A percentile compares a stretch with the other conserved stretches of the same genome.
These are phyloP conservation scores for Colletotrichum camelliae DNA, from an alignment of 2,329 filamentous ascomycete genomes.

Conservation along the genomic window DNA sequence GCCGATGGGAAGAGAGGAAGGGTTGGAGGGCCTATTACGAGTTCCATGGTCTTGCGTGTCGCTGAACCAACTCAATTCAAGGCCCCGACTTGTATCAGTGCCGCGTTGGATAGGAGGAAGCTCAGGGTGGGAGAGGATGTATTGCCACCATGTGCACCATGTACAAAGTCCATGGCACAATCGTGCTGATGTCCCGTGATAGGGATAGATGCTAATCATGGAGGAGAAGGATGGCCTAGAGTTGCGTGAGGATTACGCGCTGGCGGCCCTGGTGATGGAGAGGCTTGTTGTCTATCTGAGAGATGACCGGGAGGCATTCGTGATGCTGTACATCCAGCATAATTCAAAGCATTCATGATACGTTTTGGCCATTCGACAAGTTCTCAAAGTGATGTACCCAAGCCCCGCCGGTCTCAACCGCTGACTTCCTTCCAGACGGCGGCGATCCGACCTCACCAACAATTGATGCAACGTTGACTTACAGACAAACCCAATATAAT, in stretches of 20 bases:
- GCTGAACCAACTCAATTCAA: not conserved
- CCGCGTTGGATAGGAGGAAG: not conserved
- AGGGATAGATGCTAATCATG: not conserved
- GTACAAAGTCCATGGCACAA: not conserved
- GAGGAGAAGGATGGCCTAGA: not conserved
- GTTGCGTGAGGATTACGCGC: not conserved
- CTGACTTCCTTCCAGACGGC: too few species aligned
- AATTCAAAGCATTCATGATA: constrained; percentile 6
- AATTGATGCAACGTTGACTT: too few species aligned
- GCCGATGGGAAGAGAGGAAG: not conserved
- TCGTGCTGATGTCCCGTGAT: not conserved
- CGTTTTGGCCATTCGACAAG: too few species aligned
- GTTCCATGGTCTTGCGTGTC: not conserved
- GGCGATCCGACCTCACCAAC: too few species aligned
- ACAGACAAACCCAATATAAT: too few species aligned
- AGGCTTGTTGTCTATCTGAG: not conserved
- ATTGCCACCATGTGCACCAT: not conserved
- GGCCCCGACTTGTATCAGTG: not conserved
- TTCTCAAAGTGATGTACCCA: too few species aligned
- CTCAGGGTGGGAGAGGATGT: not conserved
- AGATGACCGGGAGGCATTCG: not conserved
- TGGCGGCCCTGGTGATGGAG: not conserved
- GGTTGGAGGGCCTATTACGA: not conserved
- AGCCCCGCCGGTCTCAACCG: too few species aligned
- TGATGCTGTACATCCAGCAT: constrained; percentile 1